Conservation (phyloP, 2,329 filamentous ascomycete genomes). For the Juglanconis sp. region DNA sequence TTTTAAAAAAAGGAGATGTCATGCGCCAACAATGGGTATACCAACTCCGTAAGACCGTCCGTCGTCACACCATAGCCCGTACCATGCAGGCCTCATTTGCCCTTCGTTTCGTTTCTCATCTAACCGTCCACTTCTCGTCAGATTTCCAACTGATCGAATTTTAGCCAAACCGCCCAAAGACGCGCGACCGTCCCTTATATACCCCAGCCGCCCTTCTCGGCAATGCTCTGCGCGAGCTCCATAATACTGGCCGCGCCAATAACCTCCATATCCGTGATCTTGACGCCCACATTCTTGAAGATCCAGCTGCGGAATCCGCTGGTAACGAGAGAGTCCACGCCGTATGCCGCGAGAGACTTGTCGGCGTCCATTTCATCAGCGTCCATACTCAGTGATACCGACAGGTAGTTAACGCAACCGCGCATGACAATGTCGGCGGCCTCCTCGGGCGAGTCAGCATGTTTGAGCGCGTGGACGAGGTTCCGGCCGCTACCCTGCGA, state of each 20-base stretch:
- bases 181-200: too few species aligned
- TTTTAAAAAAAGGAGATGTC: too few species aligned
- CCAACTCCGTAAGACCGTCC: too few species aligned
- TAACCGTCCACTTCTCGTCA: too few species aligned
- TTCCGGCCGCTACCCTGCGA: constrained; percentile 20
- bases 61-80: too few species aligned
- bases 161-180: too few species aligned
- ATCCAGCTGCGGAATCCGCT: constrained; percentile 51
- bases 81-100: too few species aligned
- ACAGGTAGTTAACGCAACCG: constrained; percentile 45
- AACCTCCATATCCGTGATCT: constrained; percentile 42
- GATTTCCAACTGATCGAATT: too few species aligned
- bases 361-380: constrained; percentile 46
- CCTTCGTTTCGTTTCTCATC: too few species aligned
- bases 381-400: constrained; percentile 47
- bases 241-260: constrained; percentile 17
- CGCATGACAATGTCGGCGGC: constrained; percentile 41
- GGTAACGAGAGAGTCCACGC: constrained; percentile 46
- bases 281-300: constrained; percentile 45
- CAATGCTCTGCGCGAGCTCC: constrained; percentile 14
- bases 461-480: constrained; percentile 38
- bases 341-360: constrained; percentile 38
- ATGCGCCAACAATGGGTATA: too few species aligned
- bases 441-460: constrained; percentile 35
- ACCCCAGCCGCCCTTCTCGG: constrained; percentile 13